Evolutionary conservation across 2,329 filamentous ascomycete genomes (phyloP).

Genomic region (Knufia fluminis): DNA sequence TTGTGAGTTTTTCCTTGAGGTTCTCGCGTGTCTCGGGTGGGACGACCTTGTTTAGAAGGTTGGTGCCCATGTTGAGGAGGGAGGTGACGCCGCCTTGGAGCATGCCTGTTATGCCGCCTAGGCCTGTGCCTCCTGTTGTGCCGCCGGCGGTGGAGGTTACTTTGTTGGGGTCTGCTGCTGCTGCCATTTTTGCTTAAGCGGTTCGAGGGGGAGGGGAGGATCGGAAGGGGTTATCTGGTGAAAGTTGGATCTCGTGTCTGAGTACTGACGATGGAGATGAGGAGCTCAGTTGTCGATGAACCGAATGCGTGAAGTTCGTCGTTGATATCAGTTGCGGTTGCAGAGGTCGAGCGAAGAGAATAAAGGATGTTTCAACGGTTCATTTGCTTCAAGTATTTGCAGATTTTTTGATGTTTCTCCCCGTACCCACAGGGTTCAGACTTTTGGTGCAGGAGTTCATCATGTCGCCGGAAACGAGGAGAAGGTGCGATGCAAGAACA

Average conservation of each 20-base stretch:
- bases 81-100: conserved; percentile 19
- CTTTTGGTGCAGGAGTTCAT: neutral
- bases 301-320: too few relatives aligned
- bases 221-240: neutral
- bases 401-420: neutral
- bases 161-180: too few relatives aligned
- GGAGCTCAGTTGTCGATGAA: too few relatives aligned
- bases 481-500: neutral
- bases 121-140: conserved; percentile 1
- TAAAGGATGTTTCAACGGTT: neutral
- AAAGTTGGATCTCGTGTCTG: neutral
- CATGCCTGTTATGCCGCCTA: conserved; percentile 9
- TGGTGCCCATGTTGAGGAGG: conserved; percentile 13
- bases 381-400: neutral
- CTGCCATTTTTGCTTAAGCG: neutral
- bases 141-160: neutral
- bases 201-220: too few relatives aligned
- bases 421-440: too few relatives aligned
- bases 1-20: conserved; percentile 43
- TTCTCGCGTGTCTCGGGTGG: conserved; percentile 52
- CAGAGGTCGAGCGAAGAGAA: neutral
- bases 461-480: neutral
- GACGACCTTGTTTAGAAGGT: conserved; percentile 43
- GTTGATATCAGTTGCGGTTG: neutral
- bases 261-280: neutral